Percentiles rank a stretch among this genome's conserved stretches.
phyloP scores from a whole-genome alignment of 345 rosid genomes.

The Corchorus olitorius region DNA sequence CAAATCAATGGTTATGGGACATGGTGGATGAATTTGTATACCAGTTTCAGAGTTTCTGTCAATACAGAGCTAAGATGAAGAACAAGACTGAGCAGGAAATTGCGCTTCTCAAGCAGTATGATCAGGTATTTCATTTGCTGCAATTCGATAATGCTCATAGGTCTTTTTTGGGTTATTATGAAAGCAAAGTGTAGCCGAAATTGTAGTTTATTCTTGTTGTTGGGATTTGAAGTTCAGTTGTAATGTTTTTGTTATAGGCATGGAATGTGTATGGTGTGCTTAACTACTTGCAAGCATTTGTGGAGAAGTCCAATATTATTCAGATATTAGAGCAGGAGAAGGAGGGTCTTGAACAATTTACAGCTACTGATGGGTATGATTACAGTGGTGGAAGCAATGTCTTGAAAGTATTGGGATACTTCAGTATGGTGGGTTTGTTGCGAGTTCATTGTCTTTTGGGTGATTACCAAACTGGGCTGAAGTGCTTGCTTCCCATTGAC shows the following conservation, averaged over 20 bases:
- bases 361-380: constrained; percentile 96
- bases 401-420: constrained; percentile 93
- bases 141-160: background rate
- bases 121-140: constrained; percentile 47
- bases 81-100: constrained; percentile 90
- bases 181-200: background rate
- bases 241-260: constrained; percentile 45
- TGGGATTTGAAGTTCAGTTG: background rate
- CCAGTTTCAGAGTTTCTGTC: constrained; percentile 97
- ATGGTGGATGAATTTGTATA: constrained; percentile 99
- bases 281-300: constrained; percentile 96
- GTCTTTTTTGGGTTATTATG: background rate
- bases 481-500: constrained; percentile 93
- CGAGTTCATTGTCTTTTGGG: constrained; percentile 97
- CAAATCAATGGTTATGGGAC: constrained; percentile 99
- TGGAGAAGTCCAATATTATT: constrained; percentile 84
- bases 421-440: constrained; percentile 94
- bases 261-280: constrained; percentile 99
- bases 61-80: constrained; percentile 94
- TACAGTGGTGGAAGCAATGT: constrained; percentile 96
- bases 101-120: constrained; percentile 70
- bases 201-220: background rate
- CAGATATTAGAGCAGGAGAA: constrained; percentile 93
- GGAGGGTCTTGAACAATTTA: constrained; percentile 90
- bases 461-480: constrained; percentile 92